Base-by-base conservation (phyloP, 225 moss, liverwort and hornwort genomes). In the Sphagnum tenellum region DNA sequence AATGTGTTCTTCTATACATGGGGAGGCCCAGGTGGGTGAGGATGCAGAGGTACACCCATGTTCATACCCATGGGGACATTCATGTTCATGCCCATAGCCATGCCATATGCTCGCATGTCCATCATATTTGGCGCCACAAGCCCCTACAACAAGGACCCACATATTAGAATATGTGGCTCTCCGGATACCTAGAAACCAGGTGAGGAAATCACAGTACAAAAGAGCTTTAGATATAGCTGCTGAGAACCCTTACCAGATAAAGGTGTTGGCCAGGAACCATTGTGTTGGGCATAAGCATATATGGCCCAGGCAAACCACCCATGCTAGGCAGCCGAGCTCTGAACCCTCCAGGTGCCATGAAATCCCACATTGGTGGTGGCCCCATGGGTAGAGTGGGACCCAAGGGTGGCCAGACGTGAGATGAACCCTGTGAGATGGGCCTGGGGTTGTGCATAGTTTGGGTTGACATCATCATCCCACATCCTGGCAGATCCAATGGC, bases 321-420 rank as follows among this genome's bases (percentile, higher is more conserved):
- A 77, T 75, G 46, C 67, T 60, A 29, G 29, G 29, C 5, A 75
- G 75, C 9, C 46, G 63, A 51, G 68, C 75, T 64, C 81, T 80
- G 0, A 73, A 76, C 59, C 82, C 91, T 74, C 77, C 88, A 59
- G 77, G 76, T 70, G 79, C 75, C 51, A 74, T 78, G 55, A 75
- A 29, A 29, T 29, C 63, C 44, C 75, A 79, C 78, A 89, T 80
- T 5, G 80, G 84, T 46, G 88, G 85, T 70, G 81, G 73, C 64
- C 87, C 90, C 65, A 83, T 67, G 47, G 87, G 80, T 57, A 87
- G 89, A 66, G 86, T 60, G 55, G 85, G 85, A 59, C 82, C 85
- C 69, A 83, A 71, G 11, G 81, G 78, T 64, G 74, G 83, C 44
- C 83, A 87, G 62, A 86, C 77, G 61, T 73, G 83, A 50, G 87